Base-by-base conservation (phyloP, 2,329 filamentous ascomycete species). In the Penicillium sp. region DNA sequence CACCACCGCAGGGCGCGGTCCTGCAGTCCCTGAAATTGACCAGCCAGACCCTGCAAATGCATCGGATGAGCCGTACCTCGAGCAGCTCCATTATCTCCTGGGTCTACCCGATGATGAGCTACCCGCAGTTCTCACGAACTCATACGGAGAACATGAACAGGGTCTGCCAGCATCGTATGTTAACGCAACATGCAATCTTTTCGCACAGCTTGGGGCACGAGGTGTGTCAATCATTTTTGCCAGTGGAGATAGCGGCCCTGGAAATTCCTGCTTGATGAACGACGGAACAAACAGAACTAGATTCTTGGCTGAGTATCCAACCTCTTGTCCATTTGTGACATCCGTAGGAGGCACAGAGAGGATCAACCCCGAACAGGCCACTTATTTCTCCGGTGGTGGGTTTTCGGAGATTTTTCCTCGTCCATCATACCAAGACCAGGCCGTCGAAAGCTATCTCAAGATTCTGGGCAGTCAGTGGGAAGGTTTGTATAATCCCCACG, bases 131-230 rank as follows among this genome's bases (percentile, higher is more conserved):
- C 77, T 90, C 40, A 82, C 80, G 39, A 87, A 85, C n/a, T 89
- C 86, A 0, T 90, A 90, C 65, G 86, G 85, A 24, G 86, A 88
- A 60, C 79, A 86, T 44, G 88, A 90, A 69, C 84, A 79, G 67
- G 81, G 79, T 3, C 75, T 89, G 0, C 85, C 86, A 0, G 71
- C 72, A 21, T 73, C 77, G 3, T 89, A 89, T 66, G 81, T 84
- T 7, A 76, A 81, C 62, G 77, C 82, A 52, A 80, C 84, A 18
- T 89, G 88, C 71, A 79, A 79, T 31, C 75, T 84, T 40, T 85
- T 87, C 56, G 84, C 81, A 5, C 83, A 87, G 56, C 80, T 90
- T 5, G 85, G 85, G 21, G 79, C 83, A 1, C 82, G 87, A 10
- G 88, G 88, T 31, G 82, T 89, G 18, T 83, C 85, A 0, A 76